These are phyloP conservation scores for Sophora flavescens DNA, from an alignment of 306 rosid species.

Conservation along the genomic window DNA sequence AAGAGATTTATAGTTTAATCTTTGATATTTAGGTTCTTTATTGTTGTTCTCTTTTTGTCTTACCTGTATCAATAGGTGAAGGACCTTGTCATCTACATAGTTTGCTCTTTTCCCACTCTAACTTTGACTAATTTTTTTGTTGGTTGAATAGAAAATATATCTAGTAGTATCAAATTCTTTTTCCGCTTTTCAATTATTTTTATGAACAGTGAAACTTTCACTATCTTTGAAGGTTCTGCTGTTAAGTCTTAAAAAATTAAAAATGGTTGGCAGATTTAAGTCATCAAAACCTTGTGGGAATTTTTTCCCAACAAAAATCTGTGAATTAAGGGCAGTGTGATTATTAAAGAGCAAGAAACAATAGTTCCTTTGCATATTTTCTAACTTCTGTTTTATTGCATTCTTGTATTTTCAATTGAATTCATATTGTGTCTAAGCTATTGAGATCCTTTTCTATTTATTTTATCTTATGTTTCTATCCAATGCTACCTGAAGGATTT, in stretches of 20 bases:
- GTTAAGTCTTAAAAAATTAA: no score
- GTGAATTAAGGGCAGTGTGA: conserved; percentile 1
- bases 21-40: neutral
- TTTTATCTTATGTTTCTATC: conserved; percentile 12
- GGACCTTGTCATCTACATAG: conserved; percentile 19
- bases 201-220: neutral
- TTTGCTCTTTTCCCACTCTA: no score
- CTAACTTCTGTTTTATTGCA: neutral
- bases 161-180: neutral
- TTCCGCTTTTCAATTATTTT: neutral
- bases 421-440: neutral
- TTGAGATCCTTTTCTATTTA: neutral
- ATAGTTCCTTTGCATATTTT: conserved; percentile 8
- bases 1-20: no score
- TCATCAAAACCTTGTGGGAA: no score
- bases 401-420: no score
- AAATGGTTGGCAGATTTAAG: neutral
- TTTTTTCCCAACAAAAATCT: neutral
- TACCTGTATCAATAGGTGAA: neutral
- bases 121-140: neutral
- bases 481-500: conserved; percentile 57
- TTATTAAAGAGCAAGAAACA: neutral
- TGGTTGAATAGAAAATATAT: neutral
- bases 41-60: conserved; percentile 24
- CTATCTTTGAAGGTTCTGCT: neutral